Evolutionary conservation across 805 yeast genomes (phyloP).

Genomic region (Citeromyces nyonsensis): DNA sequence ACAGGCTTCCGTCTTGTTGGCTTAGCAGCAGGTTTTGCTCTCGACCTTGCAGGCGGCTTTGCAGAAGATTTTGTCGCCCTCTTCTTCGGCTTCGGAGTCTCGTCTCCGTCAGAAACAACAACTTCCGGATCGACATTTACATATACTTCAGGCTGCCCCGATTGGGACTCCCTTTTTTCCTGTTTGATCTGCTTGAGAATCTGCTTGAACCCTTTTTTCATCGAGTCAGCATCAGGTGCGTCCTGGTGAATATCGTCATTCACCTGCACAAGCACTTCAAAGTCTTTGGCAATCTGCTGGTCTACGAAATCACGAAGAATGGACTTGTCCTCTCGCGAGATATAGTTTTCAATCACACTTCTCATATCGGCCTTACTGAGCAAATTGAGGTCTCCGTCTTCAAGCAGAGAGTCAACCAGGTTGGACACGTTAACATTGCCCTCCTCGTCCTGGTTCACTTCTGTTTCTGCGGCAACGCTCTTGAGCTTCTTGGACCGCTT

Average conservation of each 20-base stretch:
- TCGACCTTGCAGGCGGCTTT: neutral
- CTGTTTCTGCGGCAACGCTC: conserved; percentile 8
- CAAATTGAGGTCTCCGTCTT: conserved; percentile 47
- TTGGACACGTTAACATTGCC: conserved; percentile 35
- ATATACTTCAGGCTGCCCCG: neutral
- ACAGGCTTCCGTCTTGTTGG: neutral
- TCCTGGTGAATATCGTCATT: conserved; percentile 22
- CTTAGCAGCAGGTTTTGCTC: conserved; percentile 1
- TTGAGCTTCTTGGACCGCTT: conserved; percentile 1
- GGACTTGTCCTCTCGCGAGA: conserved; percentile 71
- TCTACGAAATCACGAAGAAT: conserved; percentile 53
- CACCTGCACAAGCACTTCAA: conserved; percentile 28
- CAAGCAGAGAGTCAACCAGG: conserved; percentile 46
- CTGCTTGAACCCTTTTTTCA: conserved; percentile 19
- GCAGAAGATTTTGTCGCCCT: neutral
- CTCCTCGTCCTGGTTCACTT: conserved; percentile 16
- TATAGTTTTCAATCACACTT: conserved; percentile 54
- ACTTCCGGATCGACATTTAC: neutral
- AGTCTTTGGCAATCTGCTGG: conserved; percentile 35
- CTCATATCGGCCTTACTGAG: conserved; percentile 66
- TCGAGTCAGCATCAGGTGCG: conserved; percentile 5
- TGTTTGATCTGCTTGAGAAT: conserved; percentile 25
- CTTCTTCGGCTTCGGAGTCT: neutral
- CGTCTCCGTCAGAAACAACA: neutral
- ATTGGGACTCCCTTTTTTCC: conserved; percentile 6